Conservation (phyloP, 148 eudicot species). For the Tetragonia tetragonoides region DNA sequence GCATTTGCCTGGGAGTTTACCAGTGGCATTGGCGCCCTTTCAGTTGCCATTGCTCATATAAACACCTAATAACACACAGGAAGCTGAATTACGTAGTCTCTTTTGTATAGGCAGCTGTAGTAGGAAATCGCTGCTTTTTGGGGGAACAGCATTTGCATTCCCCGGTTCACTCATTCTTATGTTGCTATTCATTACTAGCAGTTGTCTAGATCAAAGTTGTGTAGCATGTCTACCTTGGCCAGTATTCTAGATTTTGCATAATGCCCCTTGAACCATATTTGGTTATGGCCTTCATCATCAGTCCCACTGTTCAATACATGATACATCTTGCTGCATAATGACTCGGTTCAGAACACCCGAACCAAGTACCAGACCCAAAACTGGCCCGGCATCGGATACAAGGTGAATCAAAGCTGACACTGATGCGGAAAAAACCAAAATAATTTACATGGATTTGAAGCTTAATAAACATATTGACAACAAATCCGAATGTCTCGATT, state of each 20-base stretch:
- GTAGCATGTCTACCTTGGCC: neutral
- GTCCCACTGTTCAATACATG: no score
- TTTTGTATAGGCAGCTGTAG: conserved; percentile 20
- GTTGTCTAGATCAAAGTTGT: conserved; percentile 6
- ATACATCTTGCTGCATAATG: no score
- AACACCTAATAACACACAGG: conserved; percentile 8
- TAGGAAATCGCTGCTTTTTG: conserved; percentile 12
- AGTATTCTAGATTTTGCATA: neutral
- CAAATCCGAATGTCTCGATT: no score
- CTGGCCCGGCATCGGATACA: no score
- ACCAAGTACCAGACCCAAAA: no score
- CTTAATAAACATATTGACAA: no score
- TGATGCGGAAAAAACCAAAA: no score
- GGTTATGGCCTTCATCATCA: no score
- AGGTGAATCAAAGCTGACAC: no score
- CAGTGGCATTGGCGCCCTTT: conserved; percentile 5
- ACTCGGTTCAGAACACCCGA: no score
- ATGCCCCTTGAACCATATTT: neutral
- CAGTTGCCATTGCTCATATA: neutral
- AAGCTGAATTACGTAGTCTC: conserved; percentile 12
- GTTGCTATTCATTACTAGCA: conserved; percentile 11
- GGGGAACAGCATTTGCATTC: neutral
- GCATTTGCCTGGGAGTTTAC: conserved; percentile 4
- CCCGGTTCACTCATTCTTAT: neutral
- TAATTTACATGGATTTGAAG: no score